Conservation (phyloP, 2,329 filamentous ascomycete species). For the Pseudogymnoascus sp. region DNA sequence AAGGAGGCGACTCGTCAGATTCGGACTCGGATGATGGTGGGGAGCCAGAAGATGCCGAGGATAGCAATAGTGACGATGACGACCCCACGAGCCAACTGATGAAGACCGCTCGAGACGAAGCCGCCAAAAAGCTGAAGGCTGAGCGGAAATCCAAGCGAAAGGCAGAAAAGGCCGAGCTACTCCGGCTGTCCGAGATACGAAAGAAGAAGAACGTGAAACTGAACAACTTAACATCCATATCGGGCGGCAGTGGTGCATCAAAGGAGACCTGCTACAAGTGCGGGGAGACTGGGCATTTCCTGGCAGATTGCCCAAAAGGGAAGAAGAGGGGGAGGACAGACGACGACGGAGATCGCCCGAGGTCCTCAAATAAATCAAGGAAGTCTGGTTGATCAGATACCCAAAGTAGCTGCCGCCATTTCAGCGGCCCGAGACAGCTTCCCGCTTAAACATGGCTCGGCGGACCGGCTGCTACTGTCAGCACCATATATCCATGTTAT, state of each 20-base stretch:
- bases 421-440: background rate
- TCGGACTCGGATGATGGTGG: constrained; percentile 28
- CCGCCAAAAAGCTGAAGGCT: constrained; percentile 33
- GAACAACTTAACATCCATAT: constrained; percentile 55
- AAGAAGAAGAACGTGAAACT: constrained; percentile 61
- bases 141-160: constrained; percentile 40
- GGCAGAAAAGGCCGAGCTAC: constrained; percentile 38
- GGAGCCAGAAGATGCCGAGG: constrained; percentile 23
- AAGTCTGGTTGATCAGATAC: background rate
- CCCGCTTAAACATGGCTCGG: background rate
- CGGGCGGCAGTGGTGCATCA: constrained; percentile 33
- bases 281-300: constrained; percentile 52
- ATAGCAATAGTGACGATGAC: constrained; percentile 32
- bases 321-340: constrained; percentile 18
- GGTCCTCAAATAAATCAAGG: constrained; percentile 6
- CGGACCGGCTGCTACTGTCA: background rate
- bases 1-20: constrained; percentile 28
- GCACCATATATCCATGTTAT: constrained; percentile 2
- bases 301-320: constrained; percentile 43
- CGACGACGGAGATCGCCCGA: constrained; percentile 3
- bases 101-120: constrained; percentile 36
- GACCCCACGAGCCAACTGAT: constrained; percentile 35
- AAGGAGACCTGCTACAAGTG: constrained; percentile 49
- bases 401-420: background rate
- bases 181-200: constrained; percentile 48